Evolutionary conservation across 495 filamentous ascomycete genomes (phyloP).

Genomic region (Aspergillus incahuasiensis): DNA sequence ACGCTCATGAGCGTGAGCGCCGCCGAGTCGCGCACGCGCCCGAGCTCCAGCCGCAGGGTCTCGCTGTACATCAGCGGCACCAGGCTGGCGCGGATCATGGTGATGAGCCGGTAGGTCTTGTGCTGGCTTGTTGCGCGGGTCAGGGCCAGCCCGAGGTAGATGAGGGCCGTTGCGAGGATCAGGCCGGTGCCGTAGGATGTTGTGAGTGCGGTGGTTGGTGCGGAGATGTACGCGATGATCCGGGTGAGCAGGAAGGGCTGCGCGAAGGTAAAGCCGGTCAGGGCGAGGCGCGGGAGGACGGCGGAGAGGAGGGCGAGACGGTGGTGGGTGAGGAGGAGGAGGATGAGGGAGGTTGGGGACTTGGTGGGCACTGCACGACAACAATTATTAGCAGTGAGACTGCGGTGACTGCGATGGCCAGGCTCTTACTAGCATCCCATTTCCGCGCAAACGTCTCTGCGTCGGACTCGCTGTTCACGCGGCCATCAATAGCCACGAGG

Average conservation of each 20-base stretch:
- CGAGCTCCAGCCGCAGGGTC: constrained; percentile 39
- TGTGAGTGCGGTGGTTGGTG: constrained; percentile 32
- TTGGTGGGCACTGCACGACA: too few species aligned
- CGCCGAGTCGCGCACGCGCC: constrained; percentile 44
- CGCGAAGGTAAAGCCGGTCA: constrained; percentile 56
- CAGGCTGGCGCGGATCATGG: constrained; percentile 56
- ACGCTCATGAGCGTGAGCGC: constrained; percentile 62
- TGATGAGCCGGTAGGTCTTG: constrained; percentile 52
- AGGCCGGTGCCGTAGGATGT: constrained; percentile 45
- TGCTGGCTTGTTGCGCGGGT: constrained; percentile 32
- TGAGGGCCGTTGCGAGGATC: constrained; percentile 58
- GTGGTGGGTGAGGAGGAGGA: too few species aligned
- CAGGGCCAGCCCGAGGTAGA: constrained; percentile 55
- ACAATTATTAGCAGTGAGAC: too few species aligned
- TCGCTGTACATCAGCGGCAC: constrained; percentile 53
- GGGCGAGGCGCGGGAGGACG: constrained; percentile 48
- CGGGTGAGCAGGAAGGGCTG: constrained; percentile 61
- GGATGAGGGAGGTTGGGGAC: too few species aligned
- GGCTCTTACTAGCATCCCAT: too few species aligned
- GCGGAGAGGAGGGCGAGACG: constrained; percentile 19
- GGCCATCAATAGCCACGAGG: background rate
- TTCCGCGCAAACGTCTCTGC: too few species aligned
- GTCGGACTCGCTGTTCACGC: too few species aligned
- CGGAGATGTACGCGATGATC: constrained; percentile 41
- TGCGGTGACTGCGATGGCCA: too few species aligned